Base-by-base conservation (phyloP, 352 stramenopile genomes). In the Phytophthora litchii region DNA sequence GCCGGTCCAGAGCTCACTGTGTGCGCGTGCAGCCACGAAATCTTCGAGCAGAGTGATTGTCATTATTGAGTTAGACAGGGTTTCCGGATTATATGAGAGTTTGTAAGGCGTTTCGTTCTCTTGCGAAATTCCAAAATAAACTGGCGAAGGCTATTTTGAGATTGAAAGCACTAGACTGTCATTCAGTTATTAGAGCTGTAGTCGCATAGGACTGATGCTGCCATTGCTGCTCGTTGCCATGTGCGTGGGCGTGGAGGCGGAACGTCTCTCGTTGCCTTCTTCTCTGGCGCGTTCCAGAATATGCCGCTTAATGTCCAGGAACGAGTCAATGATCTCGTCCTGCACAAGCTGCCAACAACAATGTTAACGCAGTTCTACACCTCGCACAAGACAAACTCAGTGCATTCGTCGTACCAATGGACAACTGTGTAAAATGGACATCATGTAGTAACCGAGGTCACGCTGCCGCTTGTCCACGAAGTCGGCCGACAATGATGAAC, bases 401-500 rank as follows among this genome's bases (percentile, higher is more conserved):
- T 41, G 14, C 9, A 19, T 25, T 8, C 54, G 35, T 8, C 54
- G 35, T 69, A 94, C 85, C 67, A 89, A 42, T 2, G 86, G 86
- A 35, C 67, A 91, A 45, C 82, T 86, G 54, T 90, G 80, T n/a
- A 95, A 67, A 54, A 95, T 88, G 12, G 86, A 89, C 44, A 86
- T 88, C 48, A 95, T 80, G 68, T 95, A 95, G 60, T 92, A 89
- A 21, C 82, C 82, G n/a, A 95, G 77, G 16, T 95, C 80, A 31
- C 86, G 86, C 64, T 93, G 86, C 25, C 86, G 82, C 60, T 92
- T 92, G 70, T 95, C 86, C 41, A 95, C 84, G 65, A 95, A 91
- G 35, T 95, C 86, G 3, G 76, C 80, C 41, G 83, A 91, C 9
- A 95, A 65, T 42, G 86, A 95, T 35, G 86, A 93, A 12, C 86